Evolutionary conservation across 306 rosid genomes (phyloP).

Genomic region (Glycine soja): DNA sequence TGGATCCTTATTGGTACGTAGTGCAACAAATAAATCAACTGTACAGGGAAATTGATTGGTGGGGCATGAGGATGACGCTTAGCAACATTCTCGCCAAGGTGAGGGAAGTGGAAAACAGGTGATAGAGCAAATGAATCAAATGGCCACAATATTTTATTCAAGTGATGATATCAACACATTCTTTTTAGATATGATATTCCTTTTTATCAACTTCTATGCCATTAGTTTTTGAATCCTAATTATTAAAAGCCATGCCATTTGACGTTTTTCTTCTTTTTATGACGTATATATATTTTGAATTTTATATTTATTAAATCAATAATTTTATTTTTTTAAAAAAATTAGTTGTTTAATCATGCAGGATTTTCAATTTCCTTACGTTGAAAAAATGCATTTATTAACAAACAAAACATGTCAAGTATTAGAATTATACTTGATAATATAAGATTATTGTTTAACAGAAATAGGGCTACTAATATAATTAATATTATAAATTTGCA

Average conservation of each 20-base stretch:
- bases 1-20: too few relatives aligned
- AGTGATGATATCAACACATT: neutral
- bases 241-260: neutral
- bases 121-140: neutral
- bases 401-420: neutral
- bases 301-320: neutral
- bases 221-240: neutral
- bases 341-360: neutral
- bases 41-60: too few relatives aligned
- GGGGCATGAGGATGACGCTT: neutral
- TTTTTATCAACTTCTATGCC: neutral
- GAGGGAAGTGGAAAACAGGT: conserved; percentile 9
- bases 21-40: too few relatives aligned
- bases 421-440: too few relatives aligned
- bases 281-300: neutral
- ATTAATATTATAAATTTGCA: too few relatives aligned
- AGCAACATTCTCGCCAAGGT: neutral
- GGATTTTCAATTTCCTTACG: neutral
- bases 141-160: neutral
- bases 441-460: too few relatives aligned
- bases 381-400: neutral
- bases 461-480: too few relatives aligned
- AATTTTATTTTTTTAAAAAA: neutral
- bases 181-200: neutral
- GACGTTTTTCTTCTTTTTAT: neutral